Conservation (phyloP, 257 asterid genomes). For the Solanum appendiculatum region DNA sequence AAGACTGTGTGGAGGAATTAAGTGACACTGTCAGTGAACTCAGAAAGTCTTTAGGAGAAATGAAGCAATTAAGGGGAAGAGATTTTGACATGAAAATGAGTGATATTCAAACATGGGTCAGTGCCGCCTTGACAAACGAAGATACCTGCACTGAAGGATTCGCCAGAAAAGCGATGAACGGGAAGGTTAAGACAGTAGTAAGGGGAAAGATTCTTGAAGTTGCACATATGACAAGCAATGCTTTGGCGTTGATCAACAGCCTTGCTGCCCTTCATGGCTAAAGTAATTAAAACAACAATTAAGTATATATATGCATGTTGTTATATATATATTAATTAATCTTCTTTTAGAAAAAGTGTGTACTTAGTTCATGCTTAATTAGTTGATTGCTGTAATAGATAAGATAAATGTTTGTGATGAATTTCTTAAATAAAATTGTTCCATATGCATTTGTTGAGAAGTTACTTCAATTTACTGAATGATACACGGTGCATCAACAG, state of each 20-base stretch:
- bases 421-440: background rate
- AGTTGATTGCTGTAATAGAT: background rate
- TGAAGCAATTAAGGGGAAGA: constrained; percentile 23
- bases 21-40: constrained; percentile 38
- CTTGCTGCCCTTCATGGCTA: constrained; percentile 30
- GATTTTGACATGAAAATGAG: constrained; percentile 28
- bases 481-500: too few relatives aligned
- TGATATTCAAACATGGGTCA: constrained; percentile 69
- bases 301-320: too few relatives aligned
- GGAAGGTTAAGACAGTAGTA: constrained; percentile 27
- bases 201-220: constrained; percentile 28
- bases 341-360: background rate
- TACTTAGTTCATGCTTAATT: background rate
- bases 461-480: too few relatives aligned
- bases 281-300: background rate
- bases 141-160: constrained; percentile 69
- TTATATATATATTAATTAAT: background rate
- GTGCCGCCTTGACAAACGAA: constrained; percentile 76
- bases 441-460: background rate
- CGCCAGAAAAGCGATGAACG: constrained; percentile 30
- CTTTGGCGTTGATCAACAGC: constrained; percentile 51
- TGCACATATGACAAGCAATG: constrained; percentile 65
- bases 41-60: constrained; percentile 31
- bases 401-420: background rate
- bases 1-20: constrained; percentile 62